Conservation (phyloP, 2,329 filamentous ascomycete genomes). For the Chaetomium olivaceum region DNA sequence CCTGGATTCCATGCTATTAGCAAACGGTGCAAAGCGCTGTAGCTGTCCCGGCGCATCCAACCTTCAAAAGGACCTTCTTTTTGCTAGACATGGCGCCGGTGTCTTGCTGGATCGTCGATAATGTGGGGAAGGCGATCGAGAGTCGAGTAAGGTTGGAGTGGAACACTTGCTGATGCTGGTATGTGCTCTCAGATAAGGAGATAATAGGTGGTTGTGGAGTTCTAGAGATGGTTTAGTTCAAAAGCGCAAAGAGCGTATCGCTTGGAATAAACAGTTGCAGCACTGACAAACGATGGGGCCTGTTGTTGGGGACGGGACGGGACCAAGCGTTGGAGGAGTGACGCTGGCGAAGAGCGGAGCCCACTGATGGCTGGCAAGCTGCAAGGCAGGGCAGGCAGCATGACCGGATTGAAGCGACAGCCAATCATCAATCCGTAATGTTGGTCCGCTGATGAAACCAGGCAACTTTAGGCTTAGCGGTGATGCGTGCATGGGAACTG, state of each 20-base stretch:
- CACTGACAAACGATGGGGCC: conserved; percentile 17
- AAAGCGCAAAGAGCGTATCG: neutral
- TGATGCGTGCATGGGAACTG: neutral
- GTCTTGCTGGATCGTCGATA: conserved; percentile 19
- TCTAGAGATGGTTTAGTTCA: neutral
- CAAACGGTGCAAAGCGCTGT: neutral
- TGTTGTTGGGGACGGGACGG: conserved; percentile 18
- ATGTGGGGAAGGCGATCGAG: conserved; percentile 17
- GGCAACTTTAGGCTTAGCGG: conserved; percentile 19
- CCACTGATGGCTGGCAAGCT: conserved; percentile 6
- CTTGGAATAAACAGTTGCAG: conserved; percentile 4
- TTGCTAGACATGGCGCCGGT: conserved; percentile 66
- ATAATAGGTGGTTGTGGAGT: neutral
- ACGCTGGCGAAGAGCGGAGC: conserved; percentile 21
- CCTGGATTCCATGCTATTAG: conserved; percentile 54
- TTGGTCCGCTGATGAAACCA: conserved; percentile 24
- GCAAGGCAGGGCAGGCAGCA: conserved; percentile 8
- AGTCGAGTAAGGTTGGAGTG: conserved; percentile 2
- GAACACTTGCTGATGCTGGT: neutral
- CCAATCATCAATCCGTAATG: conserved; percentile 23
- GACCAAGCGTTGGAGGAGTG: conserved; percentile 25
- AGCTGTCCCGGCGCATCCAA: conserved; percentile 42
- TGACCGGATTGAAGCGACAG: conserved; percentile 17
- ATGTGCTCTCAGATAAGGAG: neutral
- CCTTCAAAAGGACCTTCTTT: conserved; percentile 92